Conservation (phyloP, 2,329 filamentous ascomycete species). For the Xylaria sp. region DNA sequence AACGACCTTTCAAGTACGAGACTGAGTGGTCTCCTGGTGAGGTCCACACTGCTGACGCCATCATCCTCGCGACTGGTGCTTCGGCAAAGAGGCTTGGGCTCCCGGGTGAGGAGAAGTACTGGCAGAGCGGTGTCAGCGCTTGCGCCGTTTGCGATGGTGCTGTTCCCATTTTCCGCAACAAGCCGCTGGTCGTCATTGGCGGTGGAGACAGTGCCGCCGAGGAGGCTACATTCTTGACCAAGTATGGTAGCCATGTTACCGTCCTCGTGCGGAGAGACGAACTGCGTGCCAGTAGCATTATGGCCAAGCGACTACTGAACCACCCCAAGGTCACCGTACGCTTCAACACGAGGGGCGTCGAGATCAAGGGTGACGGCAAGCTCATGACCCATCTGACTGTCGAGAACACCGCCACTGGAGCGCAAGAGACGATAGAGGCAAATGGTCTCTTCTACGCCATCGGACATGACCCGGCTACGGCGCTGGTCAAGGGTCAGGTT, state of each 20-base stretch:
- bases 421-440: constrained; percentile 85
- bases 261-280: constrained; percentile 90
- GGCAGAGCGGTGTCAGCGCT: constrained; percentile 95
- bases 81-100: constrained; percentile 87
- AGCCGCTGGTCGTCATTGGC: constrained; percentile 94
- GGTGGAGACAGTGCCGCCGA: constrained; percentile 97
- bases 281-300: constrained; percentile 88
- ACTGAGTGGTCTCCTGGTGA: constrained; percentile 87
- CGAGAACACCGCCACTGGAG: constrained; percentile 79
- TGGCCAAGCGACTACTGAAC: constrained; percentile 83
- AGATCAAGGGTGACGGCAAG: constrained; percentile 86
- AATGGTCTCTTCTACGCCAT: constrained; percentile 98
- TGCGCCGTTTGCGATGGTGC: constrained; percentile 98
- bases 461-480: constrained; percentile 92
- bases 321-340: constrained; percentile 92
- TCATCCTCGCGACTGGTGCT: constrained; percentile 96
- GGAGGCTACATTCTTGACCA: constrained; percentile 96
- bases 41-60: constrained; percentile 86
- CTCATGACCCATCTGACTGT: constrained; percentile 91
- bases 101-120: constrained; percentile 91
- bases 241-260: constrained; percentile 95
- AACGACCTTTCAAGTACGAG: constrained; percentile 91
- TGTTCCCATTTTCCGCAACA: constrained; percentile 96
- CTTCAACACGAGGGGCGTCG: constrained; percentile 83
- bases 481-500: constrained; percentile 90